A percentile compares a stretch with the other conserved stretches of the same genome.
These are phyloP conservation scores for Ogataea pignaliae DNA, from an alignment of 805 yeast species.

Conservation along the genomic window DNA sequence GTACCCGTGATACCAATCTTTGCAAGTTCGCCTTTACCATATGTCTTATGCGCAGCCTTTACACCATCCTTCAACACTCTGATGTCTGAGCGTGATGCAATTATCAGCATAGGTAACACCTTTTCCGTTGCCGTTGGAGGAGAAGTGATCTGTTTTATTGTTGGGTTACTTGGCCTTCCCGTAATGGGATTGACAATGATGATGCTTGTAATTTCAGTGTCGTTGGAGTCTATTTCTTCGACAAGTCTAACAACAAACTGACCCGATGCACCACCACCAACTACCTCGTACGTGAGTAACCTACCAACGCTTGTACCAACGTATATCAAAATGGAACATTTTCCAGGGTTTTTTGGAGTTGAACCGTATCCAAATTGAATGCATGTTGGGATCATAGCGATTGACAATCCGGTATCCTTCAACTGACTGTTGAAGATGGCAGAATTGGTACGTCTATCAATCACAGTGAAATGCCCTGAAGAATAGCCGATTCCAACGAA, in stretches of 20 bases:
- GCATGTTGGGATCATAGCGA: constrained; percentile 42
- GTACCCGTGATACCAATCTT: constrained; percentile 49
- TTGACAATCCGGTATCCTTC: constrained; percentile 24
- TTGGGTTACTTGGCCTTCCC: constrained; percentile 67
- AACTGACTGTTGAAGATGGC: constrained; percentile 38
- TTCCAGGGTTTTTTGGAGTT: constrained; percentile 49
- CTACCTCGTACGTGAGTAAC: constrained; percentile 49
- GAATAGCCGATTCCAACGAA: constrained; percentile 78
- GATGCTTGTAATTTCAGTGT: constrained; percentile 48
- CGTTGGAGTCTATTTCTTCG: constrained; percentile 44
- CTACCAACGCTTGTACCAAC: constrained; percentile 81
- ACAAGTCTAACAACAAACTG: constrained; percentile 53
- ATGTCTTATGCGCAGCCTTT: constrained; percentile 60
- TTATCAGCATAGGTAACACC: constrained; percentile 58
- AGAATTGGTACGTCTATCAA: constrained; percentile 71
- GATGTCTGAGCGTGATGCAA: constrained; percentile 54
- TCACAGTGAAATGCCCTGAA: constrained; percentile 66
- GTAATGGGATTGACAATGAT: constrained; percentile 52
- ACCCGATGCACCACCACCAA: constrained; percentile 61
- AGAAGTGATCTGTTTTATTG: constrained; percentile 47
- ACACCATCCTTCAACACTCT: constrained; percentile 58
- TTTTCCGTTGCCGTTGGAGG: constrained; percentile 40
- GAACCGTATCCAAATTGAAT: constrained; percentile 73
- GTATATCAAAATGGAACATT: constrained; percentile 64
- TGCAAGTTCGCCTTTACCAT: constrained; percentile 45